Evolutionary conservation across 2,329 filamentous ascomycete species (phyloP).

Genomic region (Colletotrichum caudatum): DNA sequence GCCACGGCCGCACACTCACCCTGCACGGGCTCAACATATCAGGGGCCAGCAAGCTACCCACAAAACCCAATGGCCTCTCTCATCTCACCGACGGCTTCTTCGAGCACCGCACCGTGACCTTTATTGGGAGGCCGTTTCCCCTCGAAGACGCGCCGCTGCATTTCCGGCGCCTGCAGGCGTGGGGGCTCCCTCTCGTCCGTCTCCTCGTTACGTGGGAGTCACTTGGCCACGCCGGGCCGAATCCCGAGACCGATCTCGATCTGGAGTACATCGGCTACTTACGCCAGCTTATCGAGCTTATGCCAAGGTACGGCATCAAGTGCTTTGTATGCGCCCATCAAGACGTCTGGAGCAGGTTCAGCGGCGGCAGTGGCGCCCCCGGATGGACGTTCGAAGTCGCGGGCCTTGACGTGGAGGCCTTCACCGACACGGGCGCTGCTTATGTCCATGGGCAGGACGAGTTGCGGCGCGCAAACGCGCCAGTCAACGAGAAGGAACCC

Average conservation of each 20-base stretch:
- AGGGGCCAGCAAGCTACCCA: constrained; percentile 56
- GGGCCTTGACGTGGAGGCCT: constrained; percentile 54
- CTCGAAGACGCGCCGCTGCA: constrained; percentile 55
- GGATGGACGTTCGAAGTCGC: constrained; percentile 57
- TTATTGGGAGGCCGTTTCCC: constrained; percentile 54
- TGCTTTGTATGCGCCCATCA: constrained; percentile 59
- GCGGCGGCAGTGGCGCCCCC: constrained; percentile 56
- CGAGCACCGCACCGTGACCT: constrained; percentile 54
- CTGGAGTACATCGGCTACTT: constrained; percentile 56
- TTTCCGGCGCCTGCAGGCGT: constrained; percentile 52
- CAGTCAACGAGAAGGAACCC: constrained; percentile 48
- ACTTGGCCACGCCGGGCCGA: constrained; percentile 51
- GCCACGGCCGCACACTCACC: constrained; percentile 52
- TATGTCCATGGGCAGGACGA: constrained; percentile 54
- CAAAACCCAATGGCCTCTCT: constrained; percentile 52
- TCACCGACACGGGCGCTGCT: constrained; percentile 45
- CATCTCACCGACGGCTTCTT: constrained; percentile 57
- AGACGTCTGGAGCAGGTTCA: constrained; percentile 58
- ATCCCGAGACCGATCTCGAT: constrained; percentile 51
- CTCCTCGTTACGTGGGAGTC: constrained; percentile 59
- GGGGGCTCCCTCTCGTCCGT: constrained; percentile 55
- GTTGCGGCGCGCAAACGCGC: constrained; percentile 44
- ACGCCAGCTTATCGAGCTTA: constrained; percentile 51
- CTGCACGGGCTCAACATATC: constrained; percentile 58
- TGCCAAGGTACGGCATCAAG: constrained; percentile 54